Evolutionary conservation across 2,329 filamentous ascomycete genomes (phyloP).

Genomic region (Didymella pomorum): DNA sequence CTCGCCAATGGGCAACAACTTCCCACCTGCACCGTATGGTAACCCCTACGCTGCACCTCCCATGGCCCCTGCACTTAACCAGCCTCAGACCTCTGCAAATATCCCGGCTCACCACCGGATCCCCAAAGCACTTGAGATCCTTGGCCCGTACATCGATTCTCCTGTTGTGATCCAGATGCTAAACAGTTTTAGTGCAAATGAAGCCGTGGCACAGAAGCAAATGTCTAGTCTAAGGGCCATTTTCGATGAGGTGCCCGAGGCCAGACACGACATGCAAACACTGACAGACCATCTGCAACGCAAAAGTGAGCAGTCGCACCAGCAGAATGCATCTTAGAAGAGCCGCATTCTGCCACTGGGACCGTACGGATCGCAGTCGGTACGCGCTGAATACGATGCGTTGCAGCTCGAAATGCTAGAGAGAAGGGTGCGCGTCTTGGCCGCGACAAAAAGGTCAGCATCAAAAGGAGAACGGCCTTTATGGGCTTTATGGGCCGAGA

Average conservation of each 20-base stretch:
- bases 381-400: neutral
- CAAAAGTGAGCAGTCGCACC: conserved; percentile 15
- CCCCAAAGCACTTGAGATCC: conserved; percentile 51
- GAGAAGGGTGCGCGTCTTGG: neutral
- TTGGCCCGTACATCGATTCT: conserved; percentile 54
- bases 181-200: conserved; percentile 37
- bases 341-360: neutral
- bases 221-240: conserved; percentile 77
- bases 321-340: conserved; percentile 11
- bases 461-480: neutral
- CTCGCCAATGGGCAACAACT: conserved; percentile 41
- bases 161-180: conserved; percentile 54
- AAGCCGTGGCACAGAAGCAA: conserved; percentile 60
- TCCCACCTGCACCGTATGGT: conserved; percentile 36
- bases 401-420: neutral
- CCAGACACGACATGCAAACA: conserved; percentile 64
- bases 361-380: neutral
- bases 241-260: conserved; percentile 69
- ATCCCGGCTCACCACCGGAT: conserved; percentile 41
- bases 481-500: neutral
- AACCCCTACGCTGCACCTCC: conserved; percentile 32
- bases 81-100: conserved; percentile 19
- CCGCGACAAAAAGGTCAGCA: neutral
- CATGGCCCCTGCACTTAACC: conserved; percentile 10
- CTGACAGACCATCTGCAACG: conserved; percentile 34